Base-by-base conservation (phyloP, 257 asterid species). In the Nicotiana benthamiana region DNA sequence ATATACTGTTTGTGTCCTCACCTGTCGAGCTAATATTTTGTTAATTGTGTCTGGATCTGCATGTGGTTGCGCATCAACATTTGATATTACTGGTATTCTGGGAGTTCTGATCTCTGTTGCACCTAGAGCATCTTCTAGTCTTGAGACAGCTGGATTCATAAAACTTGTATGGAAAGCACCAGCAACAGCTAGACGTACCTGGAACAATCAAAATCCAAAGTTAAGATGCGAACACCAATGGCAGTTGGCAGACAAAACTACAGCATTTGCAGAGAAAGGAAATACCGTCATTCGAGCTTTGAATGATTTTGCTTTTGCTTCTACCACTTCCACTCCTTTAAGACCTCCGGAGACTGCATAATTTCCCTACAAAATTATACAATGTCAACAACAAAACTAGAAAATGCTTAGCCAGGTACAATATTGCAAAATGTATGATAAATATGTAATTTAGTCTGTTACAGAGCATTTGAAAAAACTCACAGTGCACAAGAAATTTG, bases 291-390 rank as follows among this genome's bases (percentile, higher is more conserved):
- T 90, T 80, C 98, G 92, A 86, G 99, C 99, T 88, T 95, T 95
- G 81, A 95, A 95, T 7, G 99, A 92, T 77, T 93, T 95, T 53
- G 98, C 97, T 89, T 92, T 95, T 40, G 98, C 96, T 89, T 93
- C 97, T 79, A 95, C 94, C n/a, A 97, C 97, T 90, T 94, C 98
- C 72, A 96, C 88, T 80, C 99, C 99, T 91, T 91, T 94, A 62
- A 94, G 85, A 59, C 99, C 99, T 79, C 99, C 99, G 59, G 99
- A 96, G 79, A 96, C 99, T 4, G 95, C 99, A 82, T 96, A 96
- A 85, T 94, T 96, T 80, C 98, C 99, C 98, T 95, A 75, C n/a
- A 78, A 85, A 72, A 85, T 66, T 56, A 32, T 65, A 6, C 27
- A 51, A 28, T 15, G 16, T 51, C 24, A 72, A 43, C 7, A 61